A percentile compares a stretch with the other conserved stretches of the same genome.
These are phyloP conservation scores for Sclerospora graminicola DNA, from an alignment of 352 stramenopile species.

Conservation along the genomic window DNA sequence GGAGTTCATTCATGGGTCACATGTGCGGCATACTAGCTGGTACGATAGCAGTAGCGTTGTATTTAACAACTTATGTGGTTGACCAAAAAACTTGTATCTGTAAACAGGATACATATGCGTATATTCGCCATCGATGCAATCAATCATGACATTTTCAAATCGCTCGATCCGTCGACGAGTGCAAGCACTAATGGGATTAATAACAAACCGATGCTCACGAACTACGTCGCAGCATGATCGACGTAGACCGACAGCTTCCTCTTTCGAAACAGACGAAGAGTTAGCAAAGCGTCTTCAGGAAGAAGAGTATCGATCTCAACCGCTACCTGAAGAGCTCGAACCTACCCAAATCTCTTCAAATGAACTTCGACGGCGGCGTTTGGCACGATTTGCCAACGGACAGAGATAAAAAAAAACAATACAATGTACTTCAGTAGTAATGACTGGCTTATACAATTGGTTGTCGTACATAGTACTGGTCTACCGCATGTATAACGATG, in stretches of 20 bases:
- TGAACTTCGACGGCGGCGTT: slow-evolving; percentile 18
- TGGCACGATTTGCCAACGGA: slow-evolving; percentile 16
- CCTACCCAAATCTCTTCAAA: slow-evolving; percentile 8
- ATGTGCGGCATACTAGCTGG: slow-evolving; percentile 83
- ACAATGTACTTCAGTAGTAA: no score
- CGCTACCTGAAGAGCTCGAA: slow-evolving; percentile 4
- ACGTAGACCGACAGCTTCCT: neutral
- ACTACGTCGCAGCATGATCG: slow-evolving; percentile 1
- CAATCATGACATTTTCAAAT: slow-evolving; percentile 5
- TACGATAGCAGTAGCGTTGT: slow-evolving; percentile 1
- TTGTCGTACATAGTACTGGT: no score
- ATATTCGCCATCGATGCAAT: slow-evolving; percentile 12
- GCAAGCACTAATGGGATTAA: neutral
- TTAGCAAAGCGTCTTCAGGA: slow-evolving; percentile 19
- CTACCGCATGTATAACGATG: no score
- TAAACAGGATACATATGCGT: slow-evolving; percentile 21
- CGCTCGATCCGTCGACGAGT: slow-evolving; percentile 5
- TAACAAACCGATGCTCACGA: neutral
- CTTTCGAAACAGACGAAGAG: slow-evolving; percentile 17
- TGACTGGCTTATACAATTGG: neutral
- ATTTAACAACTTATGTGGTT: no score
- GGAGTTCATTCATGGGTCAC: slow-evolving; percentile 79
- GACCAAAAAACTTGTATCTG: neutral
- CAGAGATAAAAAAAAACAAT: neutral
- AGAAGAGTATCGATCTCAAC: slow-evolving; percentile 15